phyloP scores from a whole-genome alignment of 2,329 filamentous ascomycete species.

The Aaosphaeria arxii region DNA sequence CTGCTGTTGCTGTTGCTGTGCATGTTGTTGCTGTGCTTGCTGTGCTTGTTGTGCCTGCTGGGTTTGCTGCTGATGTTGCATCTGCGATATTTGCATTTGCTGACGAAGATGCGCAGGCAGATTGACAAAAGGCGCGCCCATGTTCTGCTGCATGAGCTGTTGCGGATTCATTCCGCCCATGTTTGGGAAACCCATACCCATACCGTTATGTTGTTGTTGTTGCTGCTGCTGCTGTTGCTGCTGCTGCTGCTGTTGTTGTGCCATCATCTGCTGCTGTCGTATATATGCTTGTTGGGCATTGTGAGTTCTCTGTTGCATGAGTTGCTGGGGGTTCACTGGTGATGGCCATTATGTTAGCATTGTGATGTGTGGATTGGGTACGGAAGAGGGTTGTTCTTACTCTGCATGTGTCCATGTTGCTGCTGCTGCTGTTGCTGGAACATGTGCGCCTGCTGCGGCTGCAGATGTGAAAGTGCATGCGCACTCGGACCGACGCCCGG shows the following conservation, averaged over 20 bases:
- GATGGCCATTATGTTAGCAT: no score
- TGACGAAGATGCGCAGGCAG: conserved; percentile 40
- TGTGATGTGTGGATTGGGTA: neutral
- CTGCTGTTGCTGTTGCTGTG: conserved; percentile 46
- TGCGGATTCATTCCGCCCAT: conserved; percentile 39
- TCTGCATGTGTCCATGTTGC: conserved; percentile 38
- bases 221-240: conserved; percentile 46
- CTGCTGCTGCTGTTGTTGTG: conserved; percentile 15
- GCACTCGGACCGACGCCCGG: conserved; percentile 62
- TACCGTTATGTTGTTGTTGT: conserved; percentile 56
- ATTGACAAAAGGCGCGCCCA: conserved; percentile 10
- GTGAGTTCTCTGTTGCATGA: conserved; percentile 3
- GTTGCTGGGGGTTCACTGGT: neutral
- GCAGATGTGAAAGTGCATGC: conserved; percentile 71
- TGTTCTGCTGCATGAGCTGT: conserved; percentile 14
- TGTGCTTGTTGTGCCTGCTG: conserved; percentile 51
- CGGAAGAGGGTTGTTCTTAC: conserved; percentile 27
- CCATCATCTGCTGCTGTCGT: conserved; percentile 32
- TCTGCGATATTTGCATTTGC: conserved; percentile 49
- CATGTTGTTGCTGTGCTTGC: conserved; percentile 37
- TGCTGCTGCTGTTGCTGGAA: conserved; percentile 52
- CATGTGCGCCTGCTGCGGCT: conserved; percentile 55
- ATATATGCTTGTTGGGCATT: conserved; percentile 25
- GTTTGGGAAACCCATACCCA: conserved; percentile 53
- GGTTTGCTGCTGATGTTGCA: conserved; percentile 32